phyloP scores from a whole-genome alignment of 345 rosid genomes.

The Citrus mangshanensis region DNA sequence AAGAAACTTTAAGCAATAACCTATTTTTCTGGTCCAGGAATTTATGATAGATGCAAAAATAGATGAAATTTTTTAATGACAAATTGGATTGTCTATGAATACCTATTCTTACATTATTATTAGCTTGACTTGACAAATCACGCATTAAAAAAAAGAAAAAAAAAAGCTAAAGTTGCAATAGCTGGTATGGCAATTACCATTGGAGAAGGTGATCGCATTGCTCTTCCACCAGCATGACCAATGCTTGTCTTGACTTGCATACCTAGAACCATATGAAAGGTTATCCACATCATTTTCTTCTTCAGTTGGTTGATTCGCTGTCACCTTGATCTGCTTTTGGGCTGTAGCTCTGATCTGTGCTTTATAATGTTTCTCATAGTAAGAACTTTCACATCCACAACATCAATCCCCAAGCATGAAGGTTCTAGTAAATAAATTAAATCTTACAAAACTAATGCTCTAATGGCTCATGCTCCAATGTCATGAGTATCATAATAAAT shows the following conservation, averaged over 20 bases:
- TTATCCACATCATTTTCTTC: conserved; percentile 36
- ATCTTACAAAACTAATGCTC: no score
- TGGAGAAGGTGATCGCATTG: conserved; percentile 30
- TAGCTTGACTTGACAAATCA: background rate
- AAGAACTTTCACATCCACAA: background rate
- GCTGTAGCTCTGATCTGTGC: background rate
- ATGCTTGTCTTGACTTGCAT: conserved; percentile 15
- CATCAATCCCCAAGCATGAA: background rate
- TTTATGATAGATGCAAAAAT: background rate
- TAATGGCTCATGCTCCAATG: background rate
- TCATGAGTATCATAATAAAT: background rate
- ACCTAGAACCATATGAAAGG: conserved; percentile 20
- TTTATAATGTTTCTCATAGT: background rate
- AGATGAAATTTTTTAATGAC: background rate
- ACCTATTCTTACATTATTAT: background rate
- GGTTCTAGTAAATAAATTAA: background rate
- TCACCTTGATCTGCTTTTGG: conserved; percentile 26
- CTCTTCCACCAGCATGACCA: conserved; percentile 37
- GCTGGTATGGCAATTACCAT: conserved; percentile 27
- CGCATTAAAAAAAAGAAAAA: background rate
- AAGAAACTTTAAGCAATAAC: background rate
- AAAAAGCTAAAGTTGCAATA: background rate
- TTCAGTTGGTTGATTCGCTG: conserved; percentile 15
- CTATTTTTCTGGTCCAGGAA: background rate
- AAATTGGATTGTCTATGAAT: no score